phyloP scores from a whole-genome alignment of 78 protist genomes.

The Dictyostelium intermedium region DNA sequence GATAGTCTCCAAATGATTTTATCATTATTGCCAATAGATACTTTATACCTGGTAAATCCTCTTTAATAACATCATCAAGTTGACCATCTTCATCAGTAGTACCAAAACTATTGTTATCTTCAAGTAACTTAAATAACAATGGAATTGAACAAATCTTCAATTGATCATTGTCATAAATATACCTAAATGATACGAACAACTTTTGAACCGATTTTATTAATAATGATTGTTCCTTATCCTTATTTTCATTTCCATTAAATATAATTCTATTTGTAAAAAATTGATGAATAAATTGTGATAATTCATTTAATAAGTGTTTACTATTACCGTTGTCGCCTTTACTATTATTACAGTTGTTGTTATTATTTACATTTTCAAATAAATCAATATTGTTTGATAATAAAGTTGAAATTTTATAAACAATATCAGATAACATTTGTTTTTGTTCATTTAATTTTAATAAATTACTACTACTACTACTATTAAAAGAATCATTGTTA shows the following conservation, averaged over 20 bases:
- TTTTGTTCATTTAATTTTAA: not conserved
- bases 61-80: not conserved
- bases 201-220: not conserved
- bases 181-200: not conserved
- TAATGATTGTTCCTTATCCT: not conserved
- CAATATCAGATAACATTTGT: not conserved
- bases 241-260: not conserved
- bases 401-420: not conserved
- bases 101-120: not conserved
- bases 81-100: not conserved
- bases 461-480: not conserved
- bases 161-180: not conserved
- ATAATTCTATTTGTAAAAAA: not conserved
- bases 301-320: not conserved
- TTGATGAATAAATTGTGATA: not conserved
- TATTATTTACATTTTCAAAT: not conserved
- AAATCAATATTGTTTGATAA: not conserved
- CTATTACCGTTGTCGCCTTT: not conserved
- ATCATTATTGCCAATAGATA: conserved; percentile 3
- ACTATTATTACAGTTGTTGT: not conserved
- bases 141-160: not conserved
- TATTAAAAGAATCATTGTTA: not conserved
- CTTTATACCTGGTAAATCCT: conserved; percentile 9
- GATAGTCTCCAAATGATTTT: not conserved
- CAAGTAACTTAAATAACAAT: not conserved